Conservation (phyloP, 768 basidiomycete genomes). For the Coprinellus micaceus region DNA sequence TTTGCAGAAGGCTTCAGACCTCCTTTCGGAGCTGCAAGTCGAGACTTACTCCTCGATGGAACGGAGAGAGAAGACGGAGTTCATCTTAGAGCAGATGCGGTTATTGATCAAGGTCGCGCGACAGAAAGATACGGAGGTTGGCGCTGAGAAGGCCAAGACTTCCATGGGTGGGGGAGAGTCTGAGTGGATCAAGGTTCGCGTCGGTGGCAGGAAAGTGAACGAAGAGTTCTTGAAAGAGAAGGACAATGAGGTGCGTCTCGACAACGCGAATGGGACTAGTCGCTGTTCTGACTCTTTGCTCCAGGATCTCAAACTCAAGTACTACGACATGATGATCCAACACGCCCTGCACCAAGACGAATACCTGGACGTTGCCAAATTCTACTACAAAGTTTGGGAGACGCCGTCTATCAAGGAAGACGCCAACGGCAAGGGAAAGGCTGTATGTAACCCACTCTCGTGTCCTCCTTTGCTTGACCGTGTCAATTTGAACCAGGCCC, state of each 20-base stretch:
- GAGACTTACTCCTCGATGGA: slow-evolving; percentile 99
- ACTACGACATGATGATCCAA: slow-evolving; percentile 95
- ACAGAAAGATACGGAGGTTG: slow-evolving; percentile 68
- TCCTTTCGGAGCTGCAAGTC: slow-evolving; percentile 92
- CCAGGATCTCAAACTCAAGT: slow-evolving; percentile 93
- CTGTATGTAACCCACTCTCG: slow-evolving; percentile 39
- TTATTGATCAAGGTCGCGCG: slow-evolving; percentile 74
- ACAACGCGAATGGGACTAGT: not conserved
- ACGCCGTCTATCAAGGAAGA: slow-evolving; percentile 92
- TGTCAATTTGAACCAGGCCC: slow-evolving; percentile 48
- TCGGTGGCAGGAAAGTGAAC: slow-evolving; percentile 92
- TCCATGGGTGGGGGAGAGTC: slow-evolving; percentile 68
- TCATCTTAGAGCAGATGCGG: slow-evolving; percentile 97
- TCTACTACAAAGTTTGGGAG: slow-evolving; percentile 97
- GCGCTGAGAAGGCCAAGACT: slow-evolving; percentile 59
- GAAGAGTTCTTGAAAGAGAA: slow-evolving; percentile 87
- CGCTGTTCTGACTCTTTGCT: slow-evolving; percentile 8
- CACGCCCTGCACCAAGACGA: slow-evolving; percentile 79
- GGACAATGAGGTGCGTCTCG: slow-evolving; percentile 68
- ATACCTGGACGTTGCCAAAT: slow-evolving; percentile 92
- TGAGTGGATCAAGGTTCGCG: slow-evolving; percentile 91
- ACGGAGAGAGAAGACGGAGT: slow-evolving; percentile 95
- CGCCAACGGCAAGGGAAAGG: slow-evolving; percentile 60
- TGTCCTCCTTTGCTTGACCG: slow-evolving; percentile 4
- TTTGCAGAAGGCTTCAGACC: slow-evolving; percentile 82